A percentile compares a stretch with the other conserved stretches of the same genome.
Conservation (phyloP, 2,329 filamentous ascomycete genomes). For the Pseudogymnoascus sp. region DNA sequence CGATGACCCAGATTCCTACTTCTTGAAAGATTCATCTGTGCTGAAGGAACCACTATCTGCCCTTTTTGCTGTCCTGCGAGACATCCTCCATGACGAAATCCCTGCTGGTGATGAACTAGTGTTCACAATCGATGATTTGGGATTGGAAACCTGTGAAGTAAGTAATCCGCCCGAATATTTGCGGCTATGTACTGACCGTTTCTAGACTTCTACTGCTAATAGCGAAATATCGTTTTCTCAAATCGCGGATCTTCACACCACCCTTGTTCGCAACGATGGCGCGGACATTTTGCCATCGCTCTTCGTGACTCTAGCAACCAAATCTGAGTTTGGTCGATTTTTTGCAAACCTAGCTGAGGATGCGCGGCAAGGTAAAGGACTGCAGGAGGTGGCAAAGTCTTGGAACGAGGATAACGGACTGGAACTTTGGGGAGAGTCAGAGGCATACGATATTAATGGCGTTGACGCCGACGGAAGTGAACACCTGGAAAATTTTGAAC, state of each 20-base stretch:
- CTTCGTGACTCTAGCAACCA: slow-evolving; percentile 49
- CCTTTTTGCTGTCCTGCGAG: slow-evolving; percentile 49
- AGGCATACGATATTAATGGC: background rate
- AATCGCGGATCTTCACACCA: slow-evolving; percentile 52
- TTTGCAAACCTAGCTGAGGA: slow-evolving; percentile 44
- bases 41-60: slow-evolving; percentile 44
- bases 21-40: slow-evolving; percentile 49
- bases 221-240: slow-evolving; percentile 46
- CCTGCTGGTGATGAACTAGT: slow-evolving; percentile 50
- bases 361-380: slow-evolving; percentile 49
- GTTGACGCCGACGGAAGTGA: slow-evolving; percentile 17
- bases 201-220: slow-evolving; percentile 42
- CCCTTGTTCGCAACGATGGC: slow-evolving; percentile 47
- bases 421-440: slow-evolving; percentile 7
- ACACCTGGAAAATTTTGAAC: slow-evolving; percentile 17
- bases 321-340: slow-evolving; percentile 45
- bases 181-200: slow-evolving; percentile 20
- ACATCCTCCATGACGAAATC: slow-evolving; percentile 47
- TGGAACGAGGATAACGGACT: slow-evolving; percentile 18
- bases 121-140: slow-evolving; percentile 47
- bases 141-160: slow-evolving; percentile 52
- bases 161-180: slow-evolving; percentile 22
- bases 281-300: slow-evolving; percentile 45
- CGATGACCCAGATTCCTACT: slow-evolving; percentile 46
- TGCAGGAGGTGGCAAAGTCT: slow-evolving; percentile 20